Evolutionary conservation across 441 rosid genomes (phyloP), one percentile per base, ranked within the genome.

Genomic region (Hura crepitans): DNA sequence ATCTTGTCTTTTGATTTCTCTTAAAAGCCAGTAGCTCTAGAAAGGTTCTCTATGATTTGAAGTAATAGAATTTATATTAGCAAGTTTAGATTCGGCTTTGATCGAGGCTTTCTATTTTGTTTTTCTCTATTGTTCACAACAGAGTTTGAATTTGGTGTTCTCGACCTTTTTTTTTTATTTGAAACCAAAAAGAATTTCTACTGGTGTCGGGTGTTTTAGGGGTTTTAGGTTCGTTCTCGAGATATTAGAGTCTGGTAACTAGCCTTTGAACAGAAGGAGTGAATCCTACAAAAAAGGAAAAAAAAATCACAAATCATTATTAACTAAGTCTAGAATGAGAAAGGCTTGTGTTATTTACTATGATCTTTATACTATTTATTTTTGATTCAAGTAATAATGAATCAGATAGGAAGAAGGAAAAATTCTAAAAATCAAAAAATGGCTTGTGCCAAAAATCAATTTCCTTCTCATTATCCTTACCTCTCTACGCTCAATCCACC

Each of bases 361-460:
- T 31, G 99, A 95, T 81, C 97, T 97, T 14, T 84, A 89, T 64
- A 97, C 97, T 13, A 95, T 97, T n/a, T 97, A 95, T n/a, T 68
- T 76, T 86, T 11, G 92, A 95, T 54, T 90, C 97, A 0, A 77
- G 91, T 35, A 97, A 92, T 56, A 97, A 92, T 62, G 97, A 90
- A 70, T 75, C 72, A 0, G 84, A 18, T 31, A 75, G 27, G 22
- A 53, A 14, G 23, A 35, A 14, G 27, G 3, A 33, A 11, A 53
- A 15, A 71, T 58, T 68, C 7, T 22, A 17, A 14, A 73, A 49
- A n/a, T 68, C 76, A 25, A 89, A n/a, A n/a, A 86, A 68, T 78
- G 88, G 20, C 75, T 86, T 39, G 82, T 90, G 15, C 79, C 79
- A 17, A 93, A 90, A 74, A 82, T 92, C 27, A 61, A 53, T 39